Conservation (phyloP, 2,329 filamentous ascomycete species). For the Metarhizium guizhouense region DNA sequence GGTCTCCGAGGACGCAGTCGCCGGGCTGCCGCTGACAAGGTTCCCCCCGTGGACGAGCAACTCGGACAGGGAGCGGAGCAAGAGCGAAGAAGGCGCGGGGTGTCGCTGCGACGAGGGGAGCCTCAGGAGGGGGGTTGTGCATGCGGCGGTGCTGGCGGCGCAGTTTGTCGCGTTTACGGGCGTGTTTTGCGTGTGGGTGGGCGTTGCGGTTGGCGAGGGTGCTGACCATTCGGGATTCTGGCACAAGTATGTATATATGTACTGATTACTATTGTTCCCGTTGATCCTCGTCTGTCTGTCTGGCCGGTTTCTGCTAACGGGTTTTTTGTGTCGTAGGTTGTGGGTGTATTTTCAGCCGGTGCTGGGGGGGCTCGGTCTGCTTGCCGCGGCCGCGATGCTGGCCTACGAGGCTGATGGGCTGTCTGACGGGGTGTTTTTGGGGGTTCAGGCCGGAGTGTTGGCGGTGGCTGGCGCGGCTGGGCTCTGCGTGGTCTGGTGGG, state of each 20-base stretch:
- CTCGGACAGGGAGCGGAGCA: neutral
- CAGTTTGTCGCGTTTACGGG: slow-evolving; percentile 16
- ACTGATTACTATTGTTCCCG: too few relatives aligned
- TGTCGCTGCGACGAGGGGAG: slow-evolving; percentile 8
- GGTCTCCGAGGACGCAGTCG: slow-evolving; percentile 4
- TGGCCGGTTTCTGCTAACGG: too few relatives aligned
- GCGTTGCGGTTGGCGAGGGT: slow-evolving; percentile 16
- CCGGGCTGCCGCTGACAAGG: slow-evolving; percentile 15
- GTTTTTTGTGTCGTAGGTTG: slow-evolving; percentile 12
- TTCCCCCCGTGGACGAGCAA: slow-evolving; percentile 17
- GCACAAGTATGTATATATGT: slow-evolving; percentile 11
- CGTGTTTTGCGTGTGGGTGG: slow-evolving; percentile 18
- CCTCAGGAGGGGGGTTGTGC: slow-evolving; percentile 13
- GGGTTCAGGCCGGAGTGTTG: slow-evolving; percentile 18
- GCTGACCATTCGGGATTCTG: slow-evolving; percentile 15
- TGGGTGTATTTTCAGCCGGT: slow-evolving; percentile 15
- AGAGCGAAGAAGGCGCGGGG: neutral
- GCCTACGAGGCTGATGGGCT: slow-evolving; percentile 17
- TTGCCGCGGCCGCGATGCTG: slow-evolving; percentile 15
- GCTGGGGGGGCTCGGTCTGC: slow-evolving; percentile 11
- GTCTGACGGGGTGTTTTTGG: slow-evolving; percentile 17
- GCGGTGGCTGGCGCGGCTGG: slow-evolving; percentile 10
- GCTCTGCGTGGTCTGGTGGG: slow-evolving; percentile 13
- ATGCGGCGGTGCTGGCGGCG: slow-evolving; percentile 17
- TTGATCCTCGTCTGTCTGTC: too few relatives aligned